These are phyloP conservation scores for Aegilops umbellulata DNA, from an alignment of 176 grass and related monocot species.

Conservation along the genomic window DNA sequence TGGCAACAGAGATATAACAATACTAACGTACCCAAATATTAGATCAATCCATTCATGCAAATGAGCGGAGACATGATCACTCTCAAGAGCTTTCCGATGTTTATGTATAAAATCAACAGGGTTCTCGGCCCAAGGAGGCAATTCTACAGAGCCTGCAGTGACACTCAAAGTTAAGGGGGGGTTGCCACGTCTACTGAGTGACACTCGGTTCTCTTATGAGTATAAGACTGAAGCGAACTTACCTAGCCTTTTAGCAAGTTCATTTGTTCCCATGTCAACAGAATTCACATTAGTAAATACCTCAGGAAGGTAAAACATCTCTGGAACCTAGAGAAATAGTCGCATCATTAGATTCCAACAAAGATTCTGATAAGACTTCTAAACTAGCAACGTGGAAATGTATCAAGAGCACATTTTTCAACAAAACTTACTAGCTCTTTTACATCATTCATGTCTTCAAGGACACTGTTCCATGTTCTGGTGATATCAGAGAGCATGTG, in stretches of 20 bases:
- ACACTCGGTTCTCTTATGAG: not conserved
- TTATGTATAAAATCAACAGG: slow-evolving; percentile 95
- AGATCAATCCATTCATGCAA: slow-evolving; percentile 97
- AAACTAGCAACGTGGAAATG: slow-evolving; percentile 3
- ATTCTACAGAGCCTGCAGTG: slow-evolving; percentile 68
- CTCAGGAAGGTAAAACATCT: slow-evolving; percentile 98
- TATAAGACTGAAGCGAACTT: slow-evolving; percentile 29
- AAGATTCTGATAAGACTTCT: slow-evolving; percentile 15
- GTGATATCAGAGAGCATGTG: slow-evolving; percentile 34
- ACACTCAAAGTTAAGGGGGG: slow-evolving; percentile 6
- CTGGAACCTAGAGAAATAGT: slow-evolving; percentile 75
- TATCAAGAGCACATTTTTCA: slow-evolving; percentile 21
- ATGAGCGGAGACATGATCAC: slow-evolving; percentile 82
- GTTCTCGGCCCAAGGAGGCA: slow-evolving; percentile 91
- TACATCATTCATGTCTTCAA: slow-evolving; percentile 51
- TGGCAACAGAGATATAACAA: slow-evolving; percentile 20
- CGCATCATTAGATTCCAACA: slow-evolving; percentile 31
- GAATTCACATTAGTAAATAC: slow-evolving; percentile 65
- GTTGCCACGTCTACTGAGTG: not conserved
- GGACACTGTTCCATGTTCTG: slow-evolving; percentile 43
- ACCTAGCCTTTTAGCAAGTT: slow-evolving; percentile 62
- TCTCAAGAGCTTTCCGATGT: slow-evolving; percentile 92
- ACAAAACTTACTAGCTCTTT: slow-evolving; percentile 89
- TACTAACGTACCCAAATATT: slow-evolving; percentile 85
- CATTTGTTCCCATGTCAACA: slow-evolving; percentile 53